Evolutionary conservation across 108 stramenopile genomes (phyloP).

Genomic region (Fragilariopsis cylindrus): DNA sequence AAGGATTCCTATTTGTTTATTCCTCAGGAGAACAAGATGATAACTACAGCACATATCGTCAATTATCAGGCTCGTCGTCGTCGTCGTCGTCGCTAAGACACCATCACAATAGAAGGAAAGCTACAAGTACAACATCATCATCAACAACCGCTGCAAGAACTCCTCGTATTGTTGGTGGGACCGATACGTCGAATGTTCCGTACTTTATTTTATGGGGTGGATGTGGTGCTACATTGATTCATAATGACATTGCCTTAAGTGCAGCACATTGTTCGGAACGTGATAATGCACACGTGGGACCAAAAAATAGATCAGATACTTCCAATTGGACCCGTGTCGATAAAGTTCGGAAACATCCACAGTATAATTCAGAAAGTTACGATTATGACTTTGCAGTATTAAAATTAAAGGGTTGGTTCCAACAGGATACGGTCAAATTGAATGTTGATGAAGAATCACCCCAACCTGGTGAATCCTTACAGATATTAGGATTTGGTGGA

Average conservation of each 20-base stretch:
- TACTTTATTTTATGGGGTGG: constrained; percentile 29
- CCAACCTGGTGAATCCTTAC: constrained; percentile 18
- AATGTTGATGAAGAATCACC: constrained; percentile 1
- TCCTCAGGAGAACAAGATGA: too few relatives aligned
- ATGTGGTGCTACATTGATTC: constrained; percentile 33
- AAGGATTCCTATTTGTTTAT: not conserved
- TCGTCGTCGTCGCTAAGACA: too few relatives aligned
- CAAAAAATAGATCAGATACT: constrained; percentile 4
- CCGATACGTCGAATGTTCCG: constrained; percentile 3
- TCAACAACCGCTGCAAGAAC: not conserved
- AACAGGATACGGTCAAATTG: constrained; percentile 4
- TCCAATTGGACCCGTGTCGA: constrained; percentile 5
- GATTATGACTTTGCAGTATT: constrained; percentile 38
- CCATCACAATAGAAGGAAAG: too few relatives aligned
- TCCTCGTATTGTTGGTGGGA: constrained; percentile 31
- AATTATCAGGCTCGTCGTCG: too few relatives aligned
- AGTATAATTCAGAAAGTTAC: constrained; percentile 17
- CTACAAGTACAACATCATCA: not conserved
- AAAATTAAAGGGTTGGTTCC: constrained; percentile 22
- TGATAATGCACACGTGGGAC: not conserved
- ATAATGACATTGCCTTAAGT: constrained; percentile 32
- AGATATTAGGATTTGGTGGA: constrained; percentile 35
- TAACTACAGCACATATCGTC: not conserved
- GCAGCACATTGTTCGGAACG: constrained; percentile 26
- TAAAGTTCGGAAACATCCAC: constrained; percentile 17